Base-by-base conservation (phyloP, 2,329 filamentous ascomycete genomes). In the Talaromyces verruculosus region DNA sequence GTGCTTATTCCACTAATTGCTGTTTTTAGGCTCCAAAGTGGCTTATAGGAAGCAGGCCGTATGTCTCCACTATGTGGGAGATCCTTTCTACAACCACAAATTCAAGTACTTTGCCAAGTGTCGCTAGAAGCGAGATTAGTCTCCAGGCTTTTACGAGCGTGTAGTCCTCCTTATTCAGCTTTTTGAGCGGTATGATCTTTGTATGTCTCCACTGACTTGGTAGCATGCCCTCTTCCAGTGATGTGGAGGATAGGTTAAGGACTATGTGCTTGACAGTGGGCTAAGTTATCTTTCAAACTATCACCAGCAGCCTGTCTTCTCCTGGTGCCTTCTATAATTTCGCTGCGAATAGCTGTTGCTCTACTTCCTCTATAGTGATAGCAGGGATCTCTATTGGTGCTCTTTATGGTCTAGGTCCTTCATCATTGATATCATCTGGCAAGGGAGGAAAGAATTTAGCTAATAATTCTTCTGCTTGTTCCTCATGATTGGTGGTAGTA, bases 161-260 rank as follows among this genome's bases (percentile, higher is more conserved):
- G 43, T 47, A 49, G 45, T 49, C 45, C 19, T 49, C 65, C 49
- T 72, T 71, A 45, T 70, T 72, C 35, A 63, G 70, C 41, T 71
- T 72, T 61, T 68, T 70, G 13, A 73, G 67, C 60, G 69, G 68
- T 63, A 73, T 69, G 41, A 55, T 55, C 51, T 55, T 35, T 35
- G 25, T 13, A 19, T 33, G 13, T 19, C n/a, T 55, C 51, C 25
- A 55, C 30, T 55, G 51, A 19, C 30, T 35, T 30, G 28, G 51
- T 35, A 55, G 3, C 2, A 15, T 33, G 6, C 43, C 43, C n/a
- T 47, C 43, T 22, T 47, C 43, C 3, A 47, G n/a, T 2, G 43
- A 47, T 6, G 19, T 22, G 7, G n/a, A 22, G 43, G 22, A 47
- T 22, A 47, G n/a, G n/a, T 47, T 10, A 47, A 47, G 43, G 43